Evolutionary conservation across 768 basidiomycete species (phyloP).

Genomic region (Daedaleopsis nitida): DNA sequence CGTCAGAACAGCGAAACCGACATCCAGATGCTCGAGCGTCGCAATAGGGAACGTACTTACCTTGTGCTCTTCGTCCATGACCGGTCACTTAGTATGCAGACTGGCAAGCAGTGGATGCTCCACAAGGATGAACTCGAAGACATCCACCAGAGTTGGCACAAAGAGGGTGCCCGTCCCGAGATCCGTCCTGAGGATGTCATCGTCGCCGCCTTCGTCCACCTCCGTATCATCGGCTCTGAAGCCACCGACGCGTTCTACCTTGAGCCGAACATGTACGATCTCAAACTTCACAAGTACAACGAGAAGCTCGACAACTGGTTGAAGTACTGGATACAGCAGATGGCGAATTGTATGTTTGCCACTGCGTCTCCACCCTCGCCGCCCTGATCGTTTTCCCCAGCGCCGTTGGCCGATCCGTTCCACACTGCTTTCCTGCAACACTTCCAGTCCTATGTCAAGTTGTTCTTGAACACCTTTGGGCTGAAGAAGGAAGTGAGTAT

Average conservation of each 20-base stretch:
- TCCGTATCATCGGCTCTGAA: slow-evolving; percentile 72
- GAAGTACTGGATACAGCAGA: slow-evolving; percentile 70
- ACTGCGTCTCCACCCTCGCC: neutral
- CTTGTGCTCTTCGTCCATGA: slow-evolving; percentile 87
- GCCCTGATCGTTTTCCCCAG: slow-evolving; percentile 3
- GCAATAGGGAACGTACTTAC: slow-evolving; percentile 85
- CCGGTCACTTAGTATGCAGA: slow-evolving; percentile 83
- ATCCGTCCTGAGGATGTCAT: slow-evolving; percentile 81
- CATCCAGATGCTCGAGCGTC: slow-evolving; percentile 69
- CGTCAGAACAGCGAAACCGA: slow-evolving; percentile 64
- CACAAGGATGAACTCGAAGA: slow-evolving; percentile 82
- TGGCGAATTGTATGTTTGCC: slow-evolving; percentile 58
- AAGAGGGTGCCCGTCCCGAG: slow-evolving; percentile 43
- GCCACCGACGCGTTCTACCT: slow-evolving; percentile 64
- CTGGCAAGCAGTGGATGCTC: slow-evolving; percentile 86
- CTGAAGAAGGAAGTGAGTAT: slow-evolving; percentile 60
- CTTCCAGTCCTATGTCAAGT: slow-evolving; percentile 75
- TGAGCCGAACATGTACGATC: slow-evolving; percentile 58
- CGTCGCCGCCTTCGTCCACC: slow-evolving; percentile 72
- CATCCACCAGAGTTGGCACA: slow-evolving; percentile 72
- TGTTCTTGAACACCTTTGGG: slow-evolving; percentile 86
- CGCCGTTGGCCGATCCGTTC: slow-evolving; percentile 74
- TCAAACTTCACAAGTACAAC: slow-evolving; percentile 76
- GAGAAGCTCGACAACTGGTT: slow-evolving; percentile 72
- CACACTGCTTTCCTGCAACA: slow-evolving; percentile 75